These are phyloP conservation scores for Haemoproteus tartakovskyi DNA, from an alignment of 169 alveolate species.

Conservation along the genomic window DNA sequence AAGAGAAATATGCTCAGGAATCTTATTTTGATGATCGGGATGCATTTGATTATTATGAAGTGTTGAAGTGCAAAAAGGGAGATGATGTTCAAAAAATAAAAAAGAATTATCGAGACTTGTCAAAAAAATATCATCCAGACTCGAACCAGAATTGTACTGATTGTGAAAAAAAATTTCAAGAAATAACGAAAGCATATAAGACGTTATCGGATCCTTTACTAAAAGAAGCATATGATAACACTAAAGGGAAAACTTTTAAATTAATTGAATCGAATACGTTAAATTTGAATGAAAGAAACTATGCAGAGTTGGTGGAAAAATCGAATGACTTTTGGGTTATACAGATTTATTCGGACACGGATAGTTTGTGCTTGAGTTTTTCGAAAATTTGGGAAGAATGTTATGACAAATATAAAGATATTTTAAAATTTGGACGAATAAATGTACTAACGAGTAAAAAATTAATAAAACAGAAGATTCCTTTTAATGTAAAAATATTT, in stretches of 20 bases:
- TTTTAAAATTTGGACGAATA: constrained; percentile 69
- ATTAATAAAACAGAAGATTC: constrained; percentile 63
- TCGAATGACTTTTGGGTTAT: constrained; percentile 68
- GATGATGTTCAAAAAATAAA: constrained; percentile 78
- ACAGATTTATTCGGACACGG: constrained; percentile 72
- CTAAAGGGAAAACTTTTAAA: constrained; percentile 69
- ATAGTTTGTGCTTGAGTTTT: constrained; percentile 67
- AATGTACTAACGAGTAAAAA: constrained; percentile 64
- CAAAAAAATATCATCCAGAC: constrained; percentile 84
- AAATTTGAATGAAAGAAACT: constrained; percentile 59
- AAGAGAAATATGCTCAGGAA: constrained; percentile 43
- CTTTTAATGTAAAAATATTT: constrained; percentile 69
- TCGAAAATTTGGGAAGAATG: constrained; percentile 75
- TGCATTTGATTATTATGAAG: constrained; percentile 80
- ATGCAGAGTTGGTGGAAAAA: constrained; percentile 54
- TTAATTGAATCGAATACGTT: constrained; percentile 70
- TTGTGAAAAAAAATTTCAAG: constrained; percentile 78
- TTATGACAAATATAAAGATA: constrained; percentile 67
- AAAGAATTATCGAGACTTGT: constrained; percentile 78
- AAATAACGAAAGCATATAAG: constrained; percentile 86
- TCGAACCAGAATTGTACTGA: constrained; percentile 79
- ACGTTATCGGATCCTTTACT: constrained; percentile 82
- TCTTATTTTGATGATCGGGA: constrained; percentile 40
- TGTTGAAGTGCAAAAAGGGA: constrained; percentile 76
- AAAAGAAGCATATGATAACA: constrained; percentile 81